These are phyloP conservation scores for Alternaria sp. DNA, from an alignment of 2,329 filamentous ascomycete species.

Conservation along the genomic window DNA sequence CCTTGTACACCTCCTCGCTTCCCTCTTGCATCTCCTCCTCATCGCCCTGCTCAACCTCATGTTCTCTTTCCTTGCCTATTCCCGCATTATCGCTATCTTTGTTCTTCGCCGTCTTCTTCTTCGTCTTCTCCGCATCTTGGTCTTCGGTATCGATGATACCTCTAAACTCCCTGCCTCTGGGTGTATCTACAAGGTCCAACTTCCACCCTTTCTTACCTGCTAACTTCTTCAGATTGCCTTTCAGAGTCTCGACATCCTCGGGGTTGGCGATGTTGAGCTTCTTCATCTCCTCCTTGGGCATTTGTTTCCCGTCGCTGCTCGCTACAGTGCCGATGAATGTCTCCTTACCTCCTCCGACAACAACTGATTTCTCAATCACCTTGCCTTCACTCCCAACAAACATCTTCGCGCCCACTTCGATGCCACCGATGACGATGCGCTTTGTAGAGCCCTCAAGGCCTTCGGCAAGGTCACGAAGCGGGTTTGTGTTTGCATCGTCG, in stretches of 20 bases:
- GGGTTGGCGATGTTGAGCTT: conserved; percentile 69
- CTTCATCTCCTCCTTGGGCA: conserved; percentile 73
- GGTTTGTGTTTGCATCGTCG: conserved; percentile 40
- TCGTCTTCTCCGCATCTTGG: conserved; percentile 56
- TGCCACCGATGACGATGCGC: conserved; percentile 63
- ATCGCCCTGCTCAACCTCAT: conserved; percentile 28
- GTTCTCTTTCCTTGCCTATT: conserved; percentile 50
- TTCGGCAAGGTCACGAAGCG: conserved; percentile 46
- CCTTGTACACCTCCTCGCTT: conserved; percentile 54
- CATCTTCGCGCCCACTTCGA: conserved; percentile 65
- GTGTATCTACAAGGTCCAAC: conserved; percentile 77
- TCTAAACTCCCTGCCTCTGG: conserved; percentile 70
- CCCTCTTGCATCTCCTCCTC: conserved; percentile 43
- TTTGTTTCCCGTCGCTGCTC: conserved; percentile 67
- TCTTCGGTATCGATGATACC: conserved; percentile 71
- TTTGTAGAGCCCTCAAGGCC: conserved; percentile 44
- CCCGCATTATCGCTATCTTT: conserved; percentile 50
- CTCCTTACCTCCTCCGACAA: conserved; percentile 62
- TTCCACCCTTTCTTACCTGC: conserved; percentile 80
- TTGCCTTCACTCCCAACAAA: conserved; percentile 65
- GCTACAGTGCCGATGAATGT: conserved; percentile 63
- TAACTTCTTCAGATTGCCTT: conserved; percentile 71
- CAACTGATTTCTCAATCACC: conserved; percentile 63
- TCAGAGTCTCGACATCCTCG: conserved; percentile 73
- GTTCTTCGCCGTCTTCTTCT: conserved; percentile 30